A percentile compares a stretch with the other conserved stretches of the same genome.
Conservation (phyloP, 2,329 filamentous ascomycete species). For the Pseudocercospora fuligena region DNA sequence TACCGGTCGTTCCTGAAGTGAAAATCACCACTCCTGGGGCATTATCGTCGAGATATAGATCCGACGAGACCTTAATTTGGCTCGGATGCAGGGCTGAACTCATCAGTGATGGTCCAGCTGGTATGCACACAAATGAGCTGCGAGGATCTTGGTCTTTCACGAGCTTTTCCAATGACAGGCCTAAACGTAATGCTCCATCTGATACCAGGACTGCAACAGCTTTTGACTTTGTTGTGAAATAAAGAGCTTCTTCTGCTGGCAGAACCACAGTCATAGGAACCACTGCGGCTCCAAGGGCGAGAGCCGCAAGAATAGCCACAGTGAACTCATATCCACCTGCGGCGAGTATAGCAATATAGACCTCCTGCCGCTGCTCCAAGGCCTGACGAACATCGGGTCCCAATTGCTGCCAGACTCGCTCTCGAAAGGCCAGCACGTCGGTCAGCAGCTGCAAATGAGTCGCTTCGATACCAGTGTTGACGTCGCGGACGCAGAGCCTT, state of each 20-base stretch:
- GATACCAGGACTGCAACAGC: constrained; percentile 47
- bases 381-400: constrained; percentile 35
- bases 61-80: constrained; percentile 49
- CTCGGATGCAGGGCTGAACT: constrained; percentile 37
- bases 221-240: constrained; percentile 49
- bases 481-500: constrained; percentile 47
- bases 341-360: constrained; percentile 53
- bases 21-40: constrained; percentile 51
- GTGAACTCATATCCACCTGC: constrained; percentile 55
- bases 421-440: constrained; percentile 51
- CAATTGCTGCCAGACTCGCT: constrained; percentile 42
- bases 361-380: constrained; percentile 43
- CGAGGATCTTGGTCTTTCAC: constrained; percentile 33
- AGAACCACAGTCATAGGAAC: constrained; percentile 52
- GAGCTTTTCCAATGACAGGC: constrained; percentile 37
- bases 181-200: constrained; percentile 39
- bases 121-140: constrained; percentile 43
- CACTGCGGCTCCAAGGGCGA: constrained; percentile 53
- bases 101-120: constrained; percentile 44
- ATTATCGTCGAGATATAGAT: constrained; percentile 47
- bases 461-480: constrained; percentile 42
- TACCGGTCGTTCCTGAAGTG: constrained; percentile 54
- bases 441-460: constrained; percentile 51
- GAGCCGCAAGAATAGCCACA: constrained; percentile 54
- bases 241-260: constrained; percentile 51